phyloP scores from a whole-genome alignment of 305 asterid genomes.

The Salvia sclarea region DNA sequence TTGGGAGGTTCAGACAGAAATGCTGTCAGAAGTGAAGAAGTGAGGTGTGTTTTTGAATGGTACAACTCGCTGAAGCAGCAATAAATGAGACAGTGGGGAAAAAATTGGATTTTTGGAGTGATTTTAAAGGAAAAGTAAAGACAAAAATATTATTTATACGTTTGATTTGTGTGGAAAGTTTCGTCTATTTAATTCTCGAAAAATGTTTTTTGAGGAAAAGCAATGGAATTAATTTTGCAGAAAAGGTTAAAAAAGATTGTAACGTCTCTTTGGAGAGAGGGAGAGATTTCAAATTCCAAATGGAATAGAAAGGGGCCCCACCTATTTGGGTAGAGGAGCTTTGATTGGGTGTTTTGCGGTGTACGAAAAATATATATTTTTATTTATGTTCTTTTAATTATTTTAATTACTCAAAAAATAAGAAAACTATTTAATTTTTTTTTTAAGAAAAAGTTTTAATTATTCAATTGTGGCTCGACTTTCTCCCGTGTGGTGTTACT shows the following conservation, averaged over 20 bases:
- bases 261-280: slow-evolving; percentile 59
- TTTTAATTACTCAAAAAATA: not conserved
- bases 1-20: slow-evolving; percentile 31
- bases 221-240: slow-evolving; percentile 23
- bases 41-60: slow-evolving; percentile 33
- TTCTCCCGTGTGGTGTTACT: too few species aligned
- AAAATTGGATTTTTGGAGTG: slow-evolving; percentile 34
- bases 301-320: slow-evolving; percentile 32
- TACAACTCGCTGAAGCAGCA: slow-evolving; percentile 48
- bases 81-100: slow-evolving; percentile 49
- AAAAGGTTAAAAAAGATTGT: slow-evolving; percentile 40
- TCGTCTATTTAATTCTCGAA: slow-evolving; percentile 6
- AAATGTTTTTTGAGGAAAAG: slow-evolving; percentile 23
- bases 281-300: slow-evolving; percentile 55
- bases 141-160: slow-evolving; percentile 18
- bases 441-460: too few species aligned
- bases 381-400: not conserved
- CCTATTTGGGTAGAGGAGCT: not conserved
- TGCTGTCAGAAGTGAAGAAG: slow-evolving; percentile 31
- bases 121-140: slow-evolving; percentile 38
- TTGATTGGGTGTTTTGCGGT: slow-evolving; percentile 22
- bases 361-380: not conserved
- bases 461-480: too few species aligned
- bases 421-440: too few species aligned
- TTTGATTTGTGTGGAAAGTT: slow-evolving; percentile 16